phyloP scores from a whole-genome alignment of 768 basidiomycete species.

The Plicaturopsis crispa region DNA sequence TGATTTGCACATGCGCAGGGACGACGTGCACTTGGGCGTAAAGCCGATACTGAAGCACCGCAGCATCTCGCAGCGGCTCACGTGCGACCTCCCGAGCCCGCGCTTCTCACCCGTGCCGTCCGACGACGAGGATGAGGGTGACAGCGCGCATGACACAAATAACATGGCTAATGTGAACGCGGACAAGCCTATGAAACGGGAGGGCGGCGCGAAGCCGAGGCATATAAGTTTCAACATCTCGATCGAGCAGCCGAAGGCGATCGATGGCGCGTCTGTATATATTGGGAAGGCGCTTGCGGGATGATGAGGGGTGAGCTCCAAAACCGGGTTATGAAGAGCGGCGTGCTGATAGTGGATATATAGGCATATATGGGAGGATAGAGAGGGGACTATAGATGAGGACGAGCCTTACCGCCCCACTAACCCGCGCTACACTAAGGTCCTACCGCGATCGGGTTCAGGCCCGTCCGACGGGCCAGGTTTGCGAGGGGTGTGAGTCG shows the following conservation, averaged over 20 bases:
- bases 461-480: too few species aligned
- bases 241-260: background rate
- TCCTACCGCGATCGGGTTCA: too few species aligned
- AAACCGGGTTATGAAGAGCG: too few species aligned
- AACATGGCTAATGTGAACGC: background rate
- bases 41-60: conserved; percentile 98
- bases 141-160: background rate
- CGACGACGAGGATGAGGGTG: conserved; percentile 13
- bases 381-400: too few species aligned
- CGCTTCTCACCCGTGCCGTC: conserved; percentile 57
- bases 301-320: too few species aligned
- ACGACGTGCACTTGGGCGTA: conserved; percentile 18
- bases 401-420: too few species aligned
- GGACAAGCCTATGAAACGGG: background rate
- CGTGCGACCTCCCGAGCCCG: conserved; percentile 57
- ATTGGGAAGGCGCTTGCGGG: too few species aligned
- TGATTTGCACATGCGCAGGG: conserved; percentile 32
- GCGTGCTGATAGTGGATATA: too few species aligned
- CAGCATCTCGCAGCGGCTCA: conserved; percentile 84
- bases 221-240: background rate
- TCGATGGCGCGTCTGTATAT: conserved; percentile 1
- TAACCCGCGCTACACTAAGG: too few species aligned
- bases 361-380: too few species aligned
- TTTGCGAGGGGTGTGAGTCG: too few species aligned
- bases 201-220: background rate